Evolutionary conservation across 176 grass and related monocot genomes (phyloP), one percentile per base, ranked within the genome.

Genomic region (Tillandsia leiboldiana): DNA sequence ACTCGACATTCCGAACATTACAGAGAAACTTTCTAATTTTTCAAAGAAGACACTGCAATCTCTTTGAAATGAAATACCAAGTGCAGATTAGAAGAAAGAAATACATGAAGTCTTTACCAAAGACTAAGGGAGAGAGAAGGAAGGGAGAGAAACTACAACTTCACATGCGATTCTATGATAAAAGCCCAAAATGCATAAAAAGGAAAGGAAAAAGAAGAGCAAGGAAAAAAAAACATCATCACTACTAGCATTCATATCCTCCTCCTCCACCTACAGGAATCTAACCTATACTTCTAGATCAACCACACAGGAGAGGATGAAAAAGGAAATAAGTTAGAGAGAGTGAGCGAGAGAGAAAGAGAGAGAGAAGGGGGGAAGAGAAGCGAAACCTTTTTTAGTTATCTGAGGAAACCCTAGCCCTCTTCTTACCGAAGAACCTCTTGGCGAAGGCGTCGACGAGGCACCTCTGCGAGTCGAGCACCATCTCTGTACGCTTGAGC

Each of bases 401-500:
- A 69, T 77, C 11, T 24, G 79, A 68, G 2, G 88, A 86, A 49
- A 64, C 14, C 75, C 78, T 88, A 53, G 79, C 65, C 69, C 81
- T 87, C 77, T 86, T 99, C 68, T 87, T 79, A 20, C 75, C 81
- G 63, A 81, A 75, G 52, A 65, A 53, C 1, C 78, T 78, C 74
- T 88, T 93, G 65, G 90, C 75, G 74, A 99, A 90, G 0, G 78
- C 80, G 57, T 93, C 94, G 14, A 99, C 74, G 72, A 99, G 80
- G 51, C 84, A 78, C 75, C 88, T 82, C 77, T 99, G 94, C 10
- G 84, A 80, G 56, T 99, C 89, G 4, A 99, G 86, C 65, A 99
- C 78, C 67, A 88, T 70, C 84, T 99, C 89, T n/a, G 89, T 93
- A 63, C 89, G 87, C 76, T 93, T 90, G 79, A 99, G 82, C 75